Evolutionary conservation across 139 green algal genomes (phyloP).

Genomic region (Chlorella sp.): DNA sequence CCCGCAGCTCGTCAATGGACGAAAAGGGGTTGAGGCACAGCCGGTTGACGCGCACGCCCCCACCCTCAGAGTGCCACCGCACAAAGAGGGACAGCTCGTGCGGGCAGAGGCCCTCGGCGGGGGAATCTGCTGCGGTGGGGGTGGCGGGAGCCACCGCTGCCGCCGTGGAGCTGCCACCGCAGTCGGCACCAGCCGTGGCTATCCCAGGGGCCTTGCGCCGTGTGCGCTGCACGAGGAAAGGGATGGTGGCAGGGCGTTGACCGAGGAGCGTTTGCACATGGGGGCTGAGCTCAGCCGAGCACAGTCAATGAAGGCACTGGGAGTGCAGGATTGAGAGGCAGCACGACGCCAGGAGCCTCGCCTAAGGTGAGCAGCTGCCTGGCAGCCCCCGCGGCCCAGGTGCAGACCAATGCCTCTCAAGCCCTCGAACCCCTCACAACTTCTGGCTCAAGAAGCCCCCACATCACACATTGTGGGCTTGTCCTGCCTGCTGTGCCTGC

Average conservation of each 20-base stretch:
- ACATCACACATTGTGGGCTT: too few relatives aligned
- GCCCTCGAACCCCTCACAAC: neutral
- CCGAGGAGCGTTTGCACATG: too few relatives aligned
- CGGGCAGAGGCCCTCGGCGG: neutral
- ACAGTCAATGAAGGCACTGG: too few relatives aligned
- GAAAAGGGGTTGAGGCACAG: conserved; percentile 36
- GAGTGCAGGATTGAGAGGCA: neutral
- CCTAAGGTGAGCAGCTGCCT: too few relatives aligned
- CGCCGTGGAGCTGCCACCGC: neutral
- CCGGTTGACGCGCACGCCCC: conserved; percentile 1
- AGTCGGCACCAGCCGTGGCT: neutral
- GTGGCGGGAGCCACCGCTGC: neutral
- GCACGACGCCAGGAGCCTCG: neutral
- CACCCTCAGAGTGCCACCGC: conserved; percentile 9
- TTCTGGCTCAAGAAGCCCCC: neutral
- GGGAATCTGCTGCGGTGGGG: neutral
- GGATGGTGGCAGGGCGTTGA: neutral
- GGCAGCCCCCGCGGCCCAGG: too few relatives aligned
- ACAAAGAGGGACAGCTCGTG: conserved; percentile 33
- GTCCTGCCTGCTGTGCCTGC: too few relatives aligned
- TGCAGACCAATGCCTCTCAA: neutral
- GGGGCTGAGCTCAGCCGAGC: neutral
- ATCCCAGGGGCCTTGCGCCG: neutral
- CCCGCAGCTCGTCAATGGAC: conserved; percentile 21
- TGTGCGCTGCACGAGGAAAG: neutral